Evolutionary conservation across 805 yeast genomes (phyloP), one percentile per base, ranked within the genome.

Genomic region (Barnettozyma vustinii): DNA sequence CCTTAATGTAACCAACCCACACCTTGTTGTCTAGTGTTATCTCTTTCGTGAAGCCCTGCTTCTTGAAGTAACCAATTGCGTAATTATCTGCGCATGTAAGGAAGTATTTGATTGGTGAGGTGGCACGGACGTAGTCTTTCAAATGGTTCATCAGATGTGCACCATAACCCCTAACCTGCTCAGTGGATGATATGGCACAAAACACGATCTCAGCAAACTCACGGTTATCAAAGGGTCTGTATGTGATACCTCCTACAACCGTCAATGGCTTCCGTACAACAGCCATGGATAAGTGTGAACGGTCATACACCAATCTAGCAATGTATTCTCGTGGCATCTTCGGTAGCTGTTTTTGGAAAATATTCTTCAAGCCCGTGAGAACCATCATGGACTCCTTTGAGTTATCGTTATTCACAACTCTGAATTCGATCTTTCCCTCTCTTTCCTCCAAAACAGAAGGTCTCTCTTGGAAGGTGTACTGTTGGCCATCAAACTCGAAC

Each of bases 1-100:
- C 99, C 67, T 94, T 94, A 62, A 94, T 94, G 67, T 94, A 94
- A 3, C 99, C 99, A 94, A 89, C 88, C 99, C 99, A 94, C 32
- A 83, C 76, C 45, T 80, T 79, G 55, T 83, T 85, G 35, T 92
- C 94, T 49, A 94, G 75, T 8, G 96, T 77, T 36, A 94, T 87
- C 52, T 92, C 97, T 65, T 94, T 94, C 16, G 97, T 91, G 68
- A 94, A 94, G 1, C 99, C 99, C 68, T 94, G 99, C 62, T 94
- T 94, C 61, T 92, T 92, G 75, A 94, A 94, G 67, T 92, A 94
- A 2, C 99, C 99, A 67, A 94, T 92, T 49, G 99, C 99, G 66
- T 94, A 94, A 68, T 94, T 94, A 73, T 94, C 99, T 4, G 99
- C 99, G 70, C 94, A 92, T 1, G 98, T 92, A 53, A 92, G 67